phyloP scores from a whole-genome alignment of 768 basidiomycete genomes.

The Mycena epipterygia region DNA sequence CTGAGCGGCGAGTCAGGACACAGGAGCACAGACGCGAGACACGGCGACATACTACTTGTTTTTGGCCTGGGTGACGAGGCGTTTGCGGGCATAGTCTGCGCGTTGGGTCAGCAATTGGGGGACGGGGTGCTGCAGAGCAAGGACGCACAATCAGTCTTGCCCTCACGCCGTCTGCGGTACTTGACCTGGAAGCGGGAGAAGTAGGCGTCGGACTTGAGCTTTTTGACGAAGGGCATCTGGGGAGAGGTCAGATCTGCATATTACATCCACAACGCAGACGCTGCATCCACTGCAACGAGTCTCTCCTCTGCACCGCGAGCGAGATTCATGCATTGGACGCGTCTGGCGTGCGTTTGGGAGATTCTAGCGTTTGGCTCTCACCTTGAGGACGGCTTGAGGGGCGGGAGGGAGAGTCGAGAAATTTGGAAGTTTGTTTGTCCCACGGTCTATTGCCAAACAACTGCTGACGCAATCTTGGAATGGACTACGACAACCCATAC shows the following conservation, averaged over 20 bases:
- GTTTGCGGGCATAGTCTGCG: constrained; percentile 96
- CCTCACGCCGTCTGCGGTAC: constrained; percentile 97
- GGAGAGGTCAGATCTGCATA: constrained; percentile 10
- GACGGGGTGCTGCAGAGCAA: neutral
- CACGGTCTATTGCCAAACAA: too few species aligned
- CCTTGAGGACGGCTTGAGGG: constrained; percentile 52
- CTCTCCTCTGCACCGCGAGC: neutral
- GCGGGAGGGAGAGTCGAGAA: constrained; percentile 34
- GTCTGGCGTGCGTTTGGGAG: neutral
- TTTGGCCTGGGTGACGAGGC: constrained; percentile 97
- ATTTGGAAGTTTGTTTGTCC: neutral
- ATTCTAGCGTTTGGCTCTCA: constrained; percentile 42
- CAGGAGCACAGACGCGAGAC: neutral
- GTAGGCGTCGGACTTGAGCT: constrained; percentile 96
- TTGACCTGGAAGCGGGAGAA: constrained; percentile 99
- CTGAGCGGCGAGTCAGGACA: neutral
- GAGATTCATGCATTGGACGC: neutral
- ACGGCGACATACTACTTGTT: constrained; percentile 84
- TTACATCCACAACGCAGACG: neutral
- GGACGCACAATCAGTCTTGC: constrained; percentile 94
- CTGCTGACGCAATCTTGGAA: neutral
- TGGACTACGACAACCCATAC: constrained; percentile 73
- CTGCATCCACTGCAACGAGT: constrained; percentile 53
- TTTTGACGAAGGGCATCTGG: constrained; percentile 97
- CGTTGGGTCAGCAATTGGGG: constrained; percentile 29